Evolutionary conservation across 495 filamentous ascomycete genomes (phyloP), one percentile per base, ranked within the genome.

Genomic region (Aspergillus panamensis): DNA sequence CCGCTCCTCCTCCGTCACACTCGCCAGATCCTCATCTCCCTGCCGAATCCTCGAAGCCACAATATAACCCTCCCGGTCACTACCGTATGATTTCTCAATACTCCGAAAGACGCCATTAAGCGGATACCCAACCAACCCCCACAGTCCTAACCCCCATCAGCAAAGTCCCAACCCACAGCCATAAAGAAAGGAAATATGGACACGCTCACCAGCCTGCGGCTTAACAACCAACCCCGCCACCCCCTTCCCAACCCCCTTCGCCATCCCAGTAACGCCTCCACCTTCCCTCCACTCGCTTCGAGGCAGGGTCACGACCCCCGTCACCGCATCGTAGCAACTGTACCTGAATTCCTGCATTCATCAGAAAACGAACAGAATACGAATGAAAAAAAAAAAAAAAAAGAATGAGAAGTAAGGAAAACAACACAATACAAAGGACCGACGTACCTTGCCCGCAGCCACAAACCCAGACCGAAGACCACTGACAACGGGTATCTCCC

Each of bases 21-120:
- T 56, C n/a, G 73, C 67, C 51, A 78, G 77, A 20, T 90, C 85
- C 35, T 84, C 80, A 44, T 81, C 80, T 4, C 88, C 88, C 65
- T 91, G 86, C 13, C 83, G 69, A 20, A 86, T 86, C 2, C 88
- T 76, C 19, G 87, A 81, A 2, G 84, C 78, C 45, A 89, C 78
- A 56, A 91, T 87, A 56, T 89, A 89, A 58, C 84, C 87, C 20
- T 83, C 69, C 48, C 83, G 81, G 48, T 80, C 83, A 19, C 76
- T 76, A 12, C 83, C 82, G 59, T 86, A 80, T 20, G 77, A 52
- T 31, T 79, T 85, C 43, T 83, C 78, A 20, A 89, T 75, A 62
- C 89, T 83, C 25, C 85, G 84, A 67, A 88, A 84, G 6, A 90
- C 76, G 4, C 88, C 88, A 55, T 84, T 80, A 74, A 87, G 82